Conservation (phyloP, 208 protist genomes). For the Phytomonas sp. region DNA sequence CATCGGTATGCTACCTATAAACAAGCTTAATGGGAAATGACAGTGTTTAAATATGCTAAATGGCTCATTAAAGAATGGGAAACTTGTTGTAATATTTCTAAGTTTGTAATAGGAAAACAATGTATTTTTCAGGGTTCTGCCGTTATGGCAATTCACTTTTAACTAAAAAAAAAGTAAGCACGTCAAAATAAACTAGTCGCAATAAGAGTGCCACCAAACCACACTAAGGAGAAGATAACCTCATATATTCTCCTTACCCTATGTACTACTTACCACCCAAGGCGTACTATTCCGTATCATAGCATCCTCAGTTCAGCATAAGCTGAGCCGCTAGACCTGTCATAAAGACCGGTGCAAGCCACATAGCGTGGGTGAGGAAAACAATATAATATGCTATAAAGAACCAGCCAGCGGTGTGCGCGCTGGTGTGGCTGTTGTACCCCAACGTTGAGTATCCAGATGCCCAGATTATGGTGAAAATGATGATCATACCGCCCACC, state of each 20-base stretch:
- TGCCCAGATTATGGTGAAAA: constrained; percentile 78
- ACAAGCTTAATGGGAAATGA: not conserved
- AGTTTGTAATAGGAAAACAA: not conserved
- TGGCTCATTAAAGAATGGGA: not conserved
- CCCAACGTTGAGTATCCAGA: constrained; percentile 80
- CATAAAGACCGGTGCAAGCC: constrained; percentile 35
- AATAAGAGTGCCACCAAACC: not conserved
- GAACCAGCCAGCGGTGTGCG: constrained; percentile 63
- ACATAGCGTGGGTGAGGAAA: constrained; percentile 78
- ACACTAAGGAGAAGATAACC: not conserved
- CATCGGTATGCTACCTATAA: not conserved
- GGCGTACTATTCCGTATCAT: not conserved
- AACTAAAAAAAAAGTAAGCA: constrained; percentile 5
- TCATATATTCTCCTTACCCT: not conserved
- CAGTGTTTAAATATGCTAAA: not conserved
- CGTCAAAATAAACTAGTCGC: constrained; percentile 1
- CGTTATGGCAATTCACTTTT: not conserved
- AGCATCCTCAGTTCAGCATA: constrained; percentile 45
- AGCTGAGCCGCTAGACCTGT: constrained; percentile 46
- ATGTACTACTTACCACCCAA: not conserved
- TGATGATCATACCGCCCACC: constrained; percentile 70
- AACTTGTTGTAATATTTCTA: not conserved
- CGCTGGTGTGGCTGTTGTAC: constrained; percentile 78
- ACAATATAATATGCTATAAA: constrained; percentile 81
- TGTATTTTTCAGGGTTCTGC: not conserved